Evolutionary conservation across 2,329 filamentous ascomycete species (phyloP).

Genomic region (Zopfia rhizophila): DNA sequence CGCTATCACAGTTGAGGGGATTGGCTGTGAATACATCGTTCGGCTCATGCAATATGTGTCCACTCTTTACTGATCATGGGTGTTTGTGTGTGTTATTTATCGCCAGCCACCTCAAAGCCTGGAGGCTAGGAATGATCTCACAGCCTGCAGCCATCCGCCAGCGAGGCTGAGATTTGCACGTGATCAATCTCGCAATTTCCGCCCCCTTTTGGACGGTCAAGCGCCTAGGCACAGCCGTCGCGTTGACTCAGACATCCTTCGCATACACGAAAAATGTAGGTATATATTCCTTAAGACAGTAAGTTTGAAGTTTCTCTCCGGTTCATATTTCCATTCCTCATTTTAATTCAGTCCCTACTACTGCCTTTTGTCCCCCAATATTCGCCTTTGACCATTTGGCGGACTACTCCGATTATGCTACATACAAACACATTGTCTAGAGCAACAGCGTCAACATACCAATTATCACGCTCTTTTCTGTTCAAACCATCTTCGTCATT

Average conservation of each 20-base stretch:
- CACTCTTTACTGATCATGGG: background rate
- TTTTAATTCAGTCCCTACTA: background rate
- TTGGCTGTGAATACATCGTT: conserved; percentile 1
- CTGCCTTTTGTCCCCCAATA: too few relatives aligned
- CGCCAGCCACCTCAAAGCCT: conserved; percentile 28
- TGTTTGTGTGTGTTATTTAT: background rate
- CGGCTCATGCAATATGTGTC: conserved; percentile 1
- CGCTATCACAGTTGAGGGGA: background rate
- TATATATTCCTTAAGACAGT: conserved; percentile 1
- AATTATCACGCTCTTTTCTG: too few relatives aligned
- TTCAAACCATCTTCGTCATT: too few relatives aligned
- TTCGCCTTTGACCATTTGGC: too few relatives aligned
- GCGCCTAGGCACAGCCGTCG: background rate
- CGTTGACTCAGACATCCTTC: background rate
- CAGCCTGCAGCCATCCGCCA: conserved; percentile 11
- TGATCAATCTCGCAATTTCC: conserved; percentile 33
- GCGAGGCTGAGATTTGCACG: conserved; percentile 2
- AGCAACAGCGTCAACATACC: too few relatives aligned
- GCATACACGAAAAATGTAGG: background rate
- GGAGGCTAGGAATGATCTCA: conserved; percentile 21
- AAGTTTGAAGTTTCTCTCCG: background rate
- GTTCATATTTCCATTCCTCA: conserved; percentile 4
- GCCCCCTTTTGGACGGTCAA: conserved; percentile 33
- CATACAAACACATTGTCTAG: too few relatives aligned
- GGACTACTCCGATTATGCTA: too few relatives aligned